Conservation (phyloP, 179 eudicot genomes). For the Camellia oleifera region DNA sequence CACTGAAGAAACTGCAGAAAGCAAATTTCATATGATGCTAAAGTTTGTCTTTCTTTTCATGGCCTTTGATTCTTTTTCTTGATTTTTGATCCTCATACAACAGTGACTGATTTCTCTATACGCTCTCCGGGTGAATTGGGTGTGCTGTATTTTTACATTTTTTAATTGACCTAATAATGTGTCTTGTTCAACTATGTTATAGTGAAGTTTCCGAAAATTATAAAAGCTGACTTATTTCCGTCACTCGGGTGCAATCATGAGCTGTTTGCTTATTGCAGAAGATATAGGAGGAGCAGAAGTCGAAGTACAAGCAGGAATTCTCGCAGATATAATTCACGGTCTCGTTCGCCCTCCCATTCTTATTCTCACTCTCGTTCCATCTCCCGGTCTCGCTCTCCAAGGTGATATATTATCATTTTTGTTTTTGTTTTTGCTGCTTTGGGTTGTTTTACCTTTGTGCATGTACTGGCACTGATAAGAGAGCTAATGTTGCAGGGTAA, state of each 20-base stretch:
- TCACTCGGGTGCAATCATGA: neutral
- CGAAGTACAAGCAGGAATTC: slow-evolving; percentile 76
- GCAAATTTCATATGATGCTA: too few species aligned
- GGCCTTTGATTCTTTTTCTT: too few species aligned
- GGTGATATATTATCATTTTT: slow-evolving; percentile 34
- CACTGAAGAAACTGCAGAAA: too few species aligned
- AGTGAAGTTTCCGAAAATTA: neutral
- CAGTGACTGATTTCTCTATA: too few species aligned
- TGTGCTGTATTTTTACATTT: too few species aligned
- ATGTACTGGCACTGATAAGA: neutral
- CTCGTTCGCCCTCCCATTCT: slow-evolving; percentile 47
- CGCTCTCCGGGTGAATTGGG: too few species aligned
- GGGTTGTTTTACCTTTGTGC: neutral
- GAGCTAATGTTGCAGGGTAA: slow-evolving; percentile 42
- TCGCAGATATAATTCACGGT: slow-evolving; percentile 53
- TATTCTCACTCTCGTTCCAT: slow-evolving; percentile 26
- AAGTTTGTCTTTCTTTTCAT: too few species aligned
- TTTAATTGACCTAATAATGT: neutral
- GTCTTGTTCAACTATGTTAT: neutral
- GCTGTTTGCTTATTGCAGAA: slow-evolving; percentile 37
- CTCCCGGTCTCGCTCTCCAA: slow-evolving; percentile 64
- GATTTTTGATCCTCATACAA: too few species aligned
- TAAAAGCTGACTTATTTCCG: neutral
- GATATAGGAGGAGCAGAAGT: slow-evolving; percentile 77
- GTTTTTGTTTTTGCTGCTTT: neutral